Evolutionary conservation across 2,329 filamentous ascomycete species (phyloP).

Genomic region (Amesomyces nigricolor): DNA sequence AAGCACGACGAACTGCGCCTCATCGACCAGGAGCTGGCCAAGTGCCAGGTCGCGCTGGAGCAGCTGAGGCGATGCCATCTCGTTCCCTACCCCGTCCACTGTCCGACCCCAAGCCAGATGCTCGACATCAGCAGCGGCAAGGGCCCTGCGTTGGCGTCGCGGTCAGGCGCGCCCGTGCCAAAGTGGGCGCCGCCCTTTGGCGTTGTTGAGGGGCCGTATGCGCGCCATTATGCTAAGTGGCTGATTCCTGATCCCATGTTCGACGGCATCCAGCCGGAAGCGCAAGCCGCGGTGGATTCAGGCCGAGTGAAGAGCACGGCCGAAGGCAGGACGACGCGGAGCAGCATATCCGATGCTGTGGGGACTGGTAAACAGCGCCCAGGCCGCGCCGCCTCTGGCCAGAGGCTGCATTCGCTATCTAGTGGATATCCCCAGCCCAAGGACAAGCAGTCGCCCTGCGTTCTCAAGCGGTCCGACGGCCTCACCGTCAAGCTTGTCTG

Average conservation of each 20-base stretch:
- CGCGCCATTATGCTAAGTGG: constrained; percentile 93
- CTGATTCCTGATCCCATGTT: constrained; percentile 83
- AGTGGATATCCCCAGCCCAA: constrained; percentile 68
- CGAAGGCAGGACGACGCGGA: constrained; percentile 75
- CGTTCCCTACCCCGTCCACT: constrained; percentile 77
- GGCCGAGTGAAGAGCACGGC: constrained; percentile 42
- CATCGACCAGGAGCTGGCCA: constrained; percentile 93
- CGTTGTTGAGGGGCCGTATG: constrained; percentile 86
- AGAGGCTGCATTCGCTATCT: constrained; percentile 64
- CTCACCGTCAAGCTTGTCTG: constrained; percentile 87
- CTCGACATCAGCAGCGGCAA: constrained; percentile 67
- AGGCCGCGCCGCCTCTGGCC: constrained; percentile 45
- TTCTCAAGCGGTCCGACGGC: constrained; percentile 80
- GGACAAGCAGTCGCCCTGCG: constrained; percentile 75
- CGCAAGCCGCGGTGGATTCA: constrained; percentile 38
- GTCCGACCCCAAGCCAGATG: constrained; percentile 61
- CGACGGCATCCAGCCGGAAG: constrained; percentile 58
- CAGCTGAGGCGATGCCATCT: constrained; percentile 88
- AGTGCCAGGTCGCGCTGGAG: constrained; percentile 89
- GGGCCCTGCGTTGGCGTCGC: constrained; percentile 61
- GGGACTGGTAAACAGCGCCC: constrained; percentile 45
- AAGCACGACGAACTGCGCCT: constrained; percentile 92
- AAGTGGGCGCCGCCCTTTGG: constrained; percentile 83
- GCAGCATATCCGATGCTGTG: constrained; percentile 57
- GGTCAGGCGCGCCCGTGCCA: constrained; percentile 59